Base-by-base conservation (phyloP, 768 basidiomycete species). In the Podaxis sp. region DNA sequence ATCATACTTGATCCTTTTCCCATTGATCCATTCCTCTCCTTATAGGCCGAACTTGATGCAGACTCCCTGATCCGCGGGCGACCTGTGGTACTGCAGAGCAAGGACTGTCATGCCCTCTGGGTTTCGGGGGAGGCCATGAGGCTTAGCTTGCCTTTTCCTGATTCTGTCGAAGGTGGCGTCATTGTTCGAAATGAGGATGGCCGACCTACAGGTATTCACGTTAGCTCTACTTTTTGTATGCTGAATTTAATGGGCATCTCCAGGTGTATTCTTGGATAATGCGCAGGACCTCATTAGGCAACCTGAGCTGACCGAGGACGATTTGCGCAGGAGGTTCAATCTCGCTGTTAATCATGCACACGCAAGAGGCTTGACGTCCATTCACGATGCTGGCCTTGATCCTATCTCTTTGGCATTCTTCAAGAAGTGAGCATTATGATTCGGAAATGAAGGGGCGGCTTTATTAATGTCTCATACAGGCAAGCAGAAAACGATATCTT, bases 91-190 rank as follows among this genome's bases (percentile, higher is more conserved):
- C 78, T 96, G 16, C 87, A 90, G 64, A 86, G 92, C 69, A 91
- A 95, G 62, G 95, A 97, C 71, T 88, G 87, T 5, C 95, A 96
- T 72, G 93, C 91, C 0, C 76, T 91, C 5, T 96, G 95, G 95
- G 85, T 93, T 11, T 93, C 91, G 3, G 76, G 77, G 3, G 79
- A 73, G 48, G 82, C 87, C 2, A 74, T 95, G 2, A 73, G 80
- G 59, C 64, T 67, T 1, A 87, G 89, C 66, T 72, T 77, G 7
- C 83, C 86, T 14, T 79, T 93, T 23, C 91, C 94, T 1, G 76
- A 81, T 5, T 68, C 74, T 23, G 82, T 95, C 1, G 89, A 91
- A 48, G 95, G 95, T 5, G 95, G 95, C 4, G 67, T 89, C 37
- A 89, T 96, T 56, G 70, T 93, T 13, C 84, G 90, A 7, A 87